Conservation (phyloP, 2,329 filamentous ascomycete species). For the Microcera coccophila region DNA sequence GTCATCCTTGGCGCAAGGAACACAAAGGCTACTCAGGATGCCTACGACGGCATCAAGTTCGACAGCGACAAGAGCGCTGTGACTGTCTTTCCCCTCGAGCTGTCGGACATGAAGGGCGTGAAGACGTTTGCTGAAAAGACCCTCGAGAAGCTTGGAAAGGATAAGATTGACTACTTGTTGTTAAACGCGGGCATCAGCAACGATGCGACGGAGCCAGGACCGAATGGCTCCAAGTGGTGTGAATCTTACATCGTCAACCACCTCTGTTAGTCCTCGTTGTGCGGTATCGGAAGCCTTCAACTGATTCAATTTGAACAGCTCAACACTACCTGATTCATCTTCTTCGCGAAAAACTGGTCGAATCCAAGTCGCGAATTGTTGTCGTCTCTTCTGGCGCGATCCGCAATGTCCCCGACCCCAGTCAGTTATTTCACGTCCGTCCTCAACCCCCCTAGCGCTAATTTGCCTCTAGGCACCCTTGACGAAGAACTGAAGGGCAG, state of each 20-base stretch:
- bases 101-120: slow-evolving; percentile 43
- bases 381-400: slow-evolving; percentile 50
- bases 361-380: slow-evolving; percentile 45
- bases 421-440: slow-evolving; percentile 21
- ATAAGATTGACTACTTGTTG: slow-evolving; percentile 46
- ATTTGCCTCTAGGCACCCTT: slow-evolving; percentile 28
- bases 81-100: slow-evolving; percentile 46
- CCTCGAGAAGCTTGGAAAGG: slow-evolving; percentile 38
- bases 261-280: slow-evolving; percentile 37
- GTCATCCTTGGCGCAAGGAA: slow-evolving; percentile 51
- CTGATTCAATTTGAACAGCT: slow-evolving; percentile 32
- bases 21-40: slow-evolving; percentile 36
- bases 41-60: slow-evolving; percentile 40
- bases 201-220: slow-evolving; percentile 32
- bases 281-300: too few species aligned
- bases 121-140: slow-evolving; percentile 44
- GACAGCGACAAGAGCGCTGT: slow-evolving; percentile 39
- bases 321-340: slow-evolving; percentile 53
- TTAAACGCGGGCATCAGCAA: slow-evolving; percentile 47
- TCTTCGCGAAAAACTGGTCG: slow-evolving; percentile 44
- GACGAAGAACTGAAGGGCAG: slow-evolving; percentile 38
- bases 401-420: slow-evolving; percentile 36
- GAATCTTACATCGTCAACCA: slow-evolving; percentile 51
- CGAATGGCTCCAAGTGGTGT: slow-evolving; percentile 46
- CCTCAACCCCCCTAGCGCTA: not conserved